Evolutionary conservation across 805 yeast genomes (phyloP).

Genomic region (Phaffomyces antillensis): DNA sequence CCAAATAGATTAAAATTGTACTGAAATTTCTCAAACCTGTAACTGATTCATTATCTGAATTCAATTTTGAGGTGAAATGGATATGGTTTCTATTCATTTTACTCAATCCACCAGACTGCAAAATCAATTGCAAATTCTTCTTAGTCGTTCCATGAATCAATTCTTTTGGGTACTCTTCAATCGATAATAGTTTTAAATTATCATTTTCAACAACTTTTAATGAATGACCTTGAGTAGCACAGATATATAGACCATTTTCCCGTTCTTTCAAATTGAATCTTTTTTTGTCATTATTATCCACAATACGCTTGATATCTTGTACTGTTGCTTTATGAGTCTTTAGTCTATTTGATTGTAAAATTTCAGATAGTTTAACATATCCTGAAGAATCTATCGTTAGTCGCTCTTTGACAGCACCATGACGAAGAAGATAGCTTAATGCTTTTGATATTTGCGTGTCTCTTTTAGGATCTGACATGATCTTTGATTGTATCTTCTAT

Average conservation of each 20-base stretch:
- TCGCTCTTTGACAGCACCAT: slow-evolving; percentile 68
- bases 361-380: slow-evolving; percentile 44
- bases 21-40: slow-evolving; percentile 66
- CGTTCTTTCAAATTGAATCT: slow-evolving; percentile 47
- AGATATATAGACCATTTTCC: slow-evolving; percentile 33
- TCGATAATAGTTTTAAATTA: slow-evolving; percentile 32
- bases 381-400: slow-evolving; percentile 63
- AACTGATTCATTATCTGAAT: slow-evolving; percentile 39
- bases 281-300: slow-evolving; percentile 58
- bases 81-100: slow-evolving; percentile 77
- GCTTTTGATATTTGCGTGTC: slow-evolving; percentile 61
- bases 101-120: slow-evolving; percentile 49
- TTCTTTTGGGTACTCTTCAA: slow-evolving; percentile 38
- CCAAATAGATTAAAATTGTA: slow-evolving; percentile 55
- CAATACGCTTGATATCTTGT: slow-evolving; percentile 56
- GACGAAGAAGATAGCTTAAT: slow-evolving; percentile 74
- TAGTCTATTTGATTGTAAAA: slow-evolving; percentile 52
- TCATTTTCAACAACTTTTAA: slow-evolving; percentile 37
- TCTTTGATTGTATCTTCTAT: neutral
- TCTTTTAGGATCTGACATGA: slow-evolving; percentile 26
- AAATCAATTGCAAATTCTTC: slow-evolving; percentile 39
- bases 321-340: slow-evolving; percentile 47
- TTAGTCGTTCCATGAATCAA: slow-evolving; percentile 78
- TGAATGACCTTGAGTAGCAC: slow-evolving; percentile 95
- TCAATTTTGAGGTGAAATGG: slow-evolving; percentile 66